Evolutionary conservation across 306 rosid genomes (phyloP).

Genomic region (Prunus mira): DNA sequence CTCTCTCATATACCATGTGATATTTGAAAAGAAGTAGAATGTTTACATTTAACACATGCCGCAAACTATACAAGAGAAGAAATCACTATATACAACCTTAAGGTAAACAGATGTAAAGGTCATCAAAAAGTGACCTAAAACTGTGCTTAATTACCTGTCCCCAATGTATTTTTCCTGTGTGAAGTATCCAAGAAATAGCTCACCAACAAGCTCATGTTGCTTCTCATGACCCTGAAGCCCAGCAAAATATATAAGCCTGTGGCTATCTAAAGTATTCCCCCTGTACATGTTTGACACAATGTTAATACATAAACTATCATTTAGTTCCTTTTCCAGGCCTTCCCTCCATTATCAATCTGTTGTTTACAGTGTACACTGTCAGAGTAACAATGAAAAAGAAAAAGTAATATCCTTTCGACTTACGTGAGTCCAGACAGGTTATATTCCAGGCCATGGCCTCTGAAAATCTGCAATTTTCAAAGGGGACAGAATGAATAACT

Average conservation of each 20-base stretch:
- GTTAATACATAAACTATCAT: constrained; percentile 8
- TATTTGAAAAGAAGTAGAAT: background rate
- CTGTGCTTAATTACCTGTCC: constrained; percentile 46
- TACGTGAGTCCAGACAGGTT: constrained; percentile 76
- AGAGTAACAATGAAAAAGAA: background rate
- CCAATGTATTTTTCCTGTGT: constrained; percentile 84
- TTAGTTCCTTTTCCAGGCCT: background rate
- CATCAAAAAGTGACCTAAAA: background rate
- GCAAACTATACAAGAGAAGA: background rate
- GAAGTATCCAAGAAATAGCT: constrained; percentile 73
- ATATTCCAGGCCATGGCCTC: constrained; percentile 49
- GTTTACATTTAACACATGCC: background rate
- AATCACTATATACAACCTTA: background rate
- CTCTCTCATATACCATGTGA: background rate
- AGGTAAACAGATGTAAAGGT: background rate
- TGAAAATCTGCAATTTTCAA: constrained; percentile 57
- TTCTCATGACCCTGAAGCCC: constrained; percentile 64
- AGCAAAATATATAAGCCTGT: constrained; percentile 76
- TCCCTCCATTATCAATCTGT: background rate
- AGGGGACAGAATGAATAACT: background rate
- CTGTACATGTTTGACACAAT: constrained; percentile 44
- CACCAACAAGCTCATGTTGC: constrained; percentile 83
- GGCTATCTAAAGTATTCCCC: constrained; percentile 91
- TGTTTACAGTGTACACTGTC: background rate
- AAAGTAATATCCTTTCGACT: constrained; percentile 24